A percentile compares a stretch with the other conserved stretches of the same genome.
Evolutionary conservation across 306 rosid genomes (phyloP).

Genomic region (Dalbergia cochinchinensis): DNA sequence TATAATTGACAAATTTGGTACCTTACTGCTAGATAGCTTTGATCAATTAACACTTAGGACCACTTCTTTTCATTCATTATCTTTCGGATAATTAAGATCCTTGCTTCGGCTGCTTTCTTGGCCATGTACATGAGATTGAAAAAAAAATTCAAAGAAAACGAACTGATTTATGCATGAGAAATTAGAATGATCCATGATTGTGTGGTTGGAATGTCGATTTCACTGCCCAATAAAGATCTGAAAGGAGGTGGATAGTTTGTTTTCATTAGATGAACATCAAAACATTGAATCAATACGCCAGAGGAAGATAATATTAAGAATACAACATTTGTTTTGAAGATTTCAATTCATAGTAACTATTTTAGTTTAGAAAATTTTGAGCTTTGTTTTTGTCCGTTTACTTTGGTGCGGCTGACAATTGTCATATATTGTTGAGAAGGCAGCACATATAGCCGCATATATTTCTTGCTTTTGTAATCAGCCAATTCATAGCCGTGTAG

Average conservation of each 20-base stretch:
- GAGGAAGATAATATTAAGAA: background rate
- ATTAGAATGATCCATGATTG: background rate
- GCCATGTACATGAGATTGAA: background rate
- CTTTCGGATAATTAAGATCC: background rate
- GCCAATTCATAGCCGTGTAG: too few species aligned
- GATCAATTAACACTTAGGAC: background rate
- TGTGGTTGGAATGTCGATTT: slow-evolving; percentile 14
- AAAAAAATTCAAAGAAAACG: background rate
- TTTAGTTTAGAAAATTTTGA: too few species aligned
- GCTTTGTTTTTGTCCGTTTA: too few species aligned
- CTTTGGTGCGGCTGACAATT: too few species aligned
- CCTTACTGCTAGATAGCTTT: too few species aligned
- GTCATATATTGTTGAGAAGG: background rate
- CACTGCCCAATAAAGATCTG: background rate
- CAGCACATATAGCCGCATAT: background rate
- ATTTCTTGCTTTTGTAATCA: too few species aligned
- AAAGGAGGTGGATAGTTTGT: background rate
- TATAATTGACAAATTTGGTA: too few species aligned
- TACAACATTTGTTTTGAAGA: background rate
- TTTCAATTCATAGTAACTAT: too few species aligned
- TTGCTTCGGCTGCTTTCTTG: slow-evolving; percentile 27
- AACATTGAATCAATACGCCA: background rate
- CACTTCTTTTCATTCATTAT: background rate
- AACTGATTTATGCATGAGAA: background rate
- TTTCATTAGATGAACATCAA: background rate